Base-by-base conservation (phyloP, 345 rosid species). In the Ceriops tagal region DNA sequence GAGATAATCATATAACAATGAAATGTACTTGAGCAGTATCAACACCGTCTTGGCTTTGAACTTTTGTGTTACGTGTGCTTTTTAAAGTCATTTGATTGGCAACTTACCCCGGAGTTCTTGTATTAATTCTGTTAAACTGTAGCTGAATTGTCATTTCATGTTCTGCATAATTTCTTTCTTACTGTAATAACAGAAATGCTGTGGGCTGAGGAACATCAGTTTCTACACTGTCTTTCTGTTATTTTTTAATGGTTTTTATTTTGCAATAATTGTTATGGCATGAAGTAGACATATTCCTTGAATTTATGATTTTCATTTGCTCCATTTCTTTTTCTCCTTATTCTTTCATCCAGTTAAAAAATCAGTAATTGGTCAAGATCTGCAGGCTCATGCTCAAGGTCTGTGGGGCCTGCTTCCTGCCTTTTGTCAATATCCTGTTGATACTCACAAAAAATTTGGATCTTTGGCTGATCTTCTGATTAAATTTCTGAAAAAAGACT, bases 321-420 rank as follows among this genome's bases (percentile, higher is more conserved):
- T 55, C 22, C 20, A 30, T 61, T 64, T 24, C 20, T 37, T 20
- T 21, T 69, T 67, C 59, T 65, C 32, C 70, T 47, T 1, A 22
- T 59, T 69, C 26, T 64, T 76, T 76, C 80, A 35, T 70, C 65
- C 85, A 93, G 98, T 83, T 73, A 87, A 85, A 85, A 88, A 82
- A 71, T 70, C 91, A 75, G 73, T 55, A 56, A 83, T 63, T 21
- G 77, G 89, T 58, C 78, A 89, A 74, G 86, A 86, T 73, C 83
- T 95, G 74, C 80, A 76, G 81, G 82, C 88, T 75, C 79, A 73
- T 83, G 84, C 96, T 58, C 86, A 75, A 76, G 89, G 77, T 65
- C 89, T 95, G 6, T 79, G 83, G 89, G 84, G 77, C 51, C 82
- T 95, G 81, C 80, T 92, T 49, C 92, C 97, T 67, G 87, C 93